Percentiles rank a stretch among this genome's conserved stretches.
phyloP scores from a whole-genome alignment of 257 asterid species.

The Scutellaria barbata region DNA sequence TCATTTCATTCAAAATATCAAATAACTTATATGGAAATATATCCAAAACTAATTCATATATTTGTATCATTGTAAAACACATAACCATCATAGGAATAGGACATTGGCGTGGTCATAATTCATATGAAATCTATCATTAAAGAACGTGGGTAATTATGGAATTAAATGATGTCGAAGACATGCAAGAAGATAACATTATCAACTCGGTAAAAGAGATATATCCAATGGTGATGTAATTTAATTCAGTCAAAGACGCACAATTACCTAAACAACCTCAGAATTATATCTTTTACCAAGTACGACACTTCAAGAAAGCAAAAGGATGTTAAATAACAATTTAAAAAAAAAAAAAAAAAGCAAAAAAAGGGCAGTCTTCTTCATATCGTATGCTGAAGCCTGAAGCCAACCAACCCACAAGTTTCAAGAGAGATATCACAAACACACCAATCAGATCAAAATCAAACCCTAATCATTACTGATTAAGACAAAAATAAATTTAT shows the following conservation, averaged over 20 bases:
- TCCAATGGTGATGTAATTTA: conserved; percentile 37
- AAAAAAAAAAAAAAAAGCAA: not conserved
- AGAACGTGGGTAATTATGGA: conserved; percentile 28
- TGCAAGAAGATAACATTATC: conserved; percentile 34
- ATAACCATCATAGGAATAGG: too few species aligned
- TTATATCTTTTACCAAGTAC: conserved; percentile 31
- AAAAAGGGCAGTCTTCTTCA: conserved; percentile 30
- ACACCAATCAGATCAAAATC: conserved; percentile 49
- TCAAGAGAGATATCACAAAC: conserved; percentile 46
- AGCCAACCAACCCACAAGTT: conserved; percentile 35
- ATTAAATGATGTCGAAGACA: conserved; percentile 34
- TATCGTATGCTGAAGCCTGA: too few species aligned
- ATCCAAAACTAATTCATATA: too few species aligned
- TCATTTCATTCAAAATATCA: too few species aligned
- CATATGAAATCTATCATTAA: conserved; percentile 21
- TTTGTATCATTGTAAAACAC: too few species aligned
- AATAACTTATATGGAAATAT: too few species aligned
- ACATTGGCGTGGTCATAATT: not conserved
- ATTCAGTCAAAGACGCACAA: conserved; percentile 51
- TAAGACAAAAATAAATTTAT: not conserved
- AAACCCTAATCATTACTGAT: conserved; percentile 62
- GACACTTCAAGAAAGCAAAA: conserved; percentile 31
- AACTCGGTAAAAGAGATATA: conserved; percentile 51
- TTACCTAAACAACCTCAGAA: conserved; percentile 54
- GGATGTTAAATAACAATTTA: not conserved